Conservation (phyloP, 202 grass and related monocot genomes). For the Bolboschoenoplectus hybrid region DNA sequence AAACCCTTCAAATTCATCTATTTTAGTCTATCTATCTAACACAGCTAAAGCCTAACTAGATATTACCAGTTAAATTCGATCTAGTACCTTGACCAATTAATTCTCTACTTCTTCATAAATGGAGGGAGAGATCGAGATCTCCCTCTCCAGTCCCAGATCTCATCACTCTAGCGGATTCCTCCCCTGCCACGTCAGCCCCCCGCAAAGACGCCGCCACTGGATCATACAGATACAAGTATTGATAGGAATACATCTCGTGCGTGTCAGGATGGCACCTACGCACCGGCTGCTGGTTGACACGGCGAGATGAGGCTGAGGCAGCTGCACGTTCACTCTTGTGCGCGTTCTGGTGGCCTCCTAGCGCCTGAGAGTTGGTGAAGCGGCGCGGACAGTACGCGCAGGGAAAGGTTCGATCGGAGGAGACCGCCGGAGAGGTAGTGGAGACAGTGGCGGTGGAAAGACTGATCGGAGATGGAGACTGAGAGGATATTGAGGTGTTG, state of each 20-base stretch:
- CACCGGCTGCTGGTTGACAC: neutral
- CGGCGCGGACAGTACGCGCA: conserved; percentile 42
- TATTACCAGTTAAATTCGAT: conserved; percentile 10
- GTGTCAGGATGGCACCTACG: neutral
- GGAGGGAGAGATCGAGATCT: conserved; percentile 42
- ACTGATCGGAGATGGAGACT: neutral
- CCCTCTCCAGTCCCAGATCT: conserved; percentile 24
- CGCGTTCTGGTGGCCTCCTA: conserved; percentile 43
- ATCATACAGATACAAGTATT: conserved; percentile 28
- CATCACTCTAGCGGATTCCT: neutral
- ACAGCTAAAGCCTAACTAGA: neutral
- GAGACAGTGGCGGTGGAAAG: neutral
- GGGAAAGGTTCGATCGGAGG: conserved; percentile 33
- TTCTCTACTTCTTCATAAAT: conserved; percentile 30
- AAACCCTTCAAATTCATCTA: neutral
- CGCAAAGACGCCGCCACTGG: neutral
- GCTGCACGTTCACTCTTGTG: conserved; percentile 38
- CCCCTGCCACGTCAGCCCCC: neutral
- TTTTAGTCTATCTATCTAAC: conserved; percentile 16
- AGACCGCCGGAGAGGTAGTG: neutral
- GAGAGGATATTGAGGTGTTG: neutral
- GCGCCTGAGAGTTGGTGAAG: conserved; percentile 40
- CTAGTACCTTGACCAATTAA: neutral
- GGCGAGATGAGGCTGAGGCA: conserved; percentile 26
- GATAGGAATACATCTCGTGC: conserved; percentile 8